A percentile compares a stretch with the other conserved stretches of the same genome.
These are phyloP conservation scores for Cladophialophora exuberans DNA, from an alignment of 2,329 filamentous ascomycete species.

Conservation along the genomic window DNA sequence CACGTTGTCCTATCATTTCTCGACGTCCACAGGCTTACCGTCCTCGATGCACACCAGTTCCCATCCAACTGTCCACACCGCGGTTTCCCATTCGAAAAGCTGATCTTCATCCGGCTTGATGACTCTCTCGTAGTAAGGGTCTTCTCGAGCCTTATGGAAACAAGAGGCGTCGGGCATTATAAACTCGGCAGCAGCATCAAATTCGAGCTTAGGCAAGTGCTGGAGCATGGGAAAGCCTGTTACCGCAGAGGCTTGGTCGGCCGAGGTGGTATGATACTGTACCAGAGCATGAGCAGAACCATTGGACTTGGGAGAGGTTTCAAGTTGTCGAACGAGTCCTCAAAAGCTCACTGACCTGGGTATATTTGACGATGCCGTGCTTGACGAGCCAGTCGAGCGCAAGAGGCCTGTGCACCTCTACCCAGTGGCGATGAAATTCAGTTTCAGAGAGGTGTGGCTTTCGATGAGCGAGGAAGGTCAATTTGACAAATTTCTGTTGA, in stretches of 20 bases:
- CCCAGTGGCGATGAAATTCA: constrained; percentile 7
- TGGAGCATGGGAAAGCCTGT: constrained; percentile 3
- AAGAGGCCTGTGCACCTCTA: not conserved
- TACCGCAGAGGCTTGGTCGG: not conserved
- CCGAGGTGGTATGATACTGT: constrained; percentile 7
- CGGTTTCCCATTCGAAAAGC: constrained; percentile 6
- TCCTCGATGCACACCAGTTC: constrained; percentile 12
- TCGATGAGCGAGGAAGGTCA: constrained; percentile 4
- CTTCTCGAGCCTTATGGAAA: constrained; percentile 8
- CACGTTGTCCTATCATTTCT: not conserved
- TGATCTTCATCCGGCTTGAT: constrained; percentile 2
- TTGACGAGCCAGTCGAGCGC: not conserved
- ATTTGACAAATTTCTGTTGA: constrained; percentile 3
- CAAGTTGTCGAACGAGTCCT: not conserved
- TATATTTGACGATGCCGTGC: constrained; percentile 9
- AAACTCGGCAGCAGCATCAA: constrained; percentile 7
- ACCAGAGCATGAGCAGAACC: not conserved
- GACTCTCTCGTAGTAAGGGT: constrained; percentile 4
- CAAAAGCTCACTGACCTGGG: constrained; percentile 4
- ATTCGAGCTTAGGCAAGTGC: not conserved
- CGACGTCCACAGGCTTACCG: not conserved
- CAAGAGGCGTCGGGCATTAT: constrained; percentile 1
- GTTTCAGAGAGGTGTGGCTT: not conserved
- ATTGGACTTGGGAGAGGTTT: not conserved
- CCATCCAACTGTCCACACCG: constrained; percentile 6